Conservation (phyloP, 2,329 filamentous ascomycete species). For the Cercospora zeae-maydis region DNA sequence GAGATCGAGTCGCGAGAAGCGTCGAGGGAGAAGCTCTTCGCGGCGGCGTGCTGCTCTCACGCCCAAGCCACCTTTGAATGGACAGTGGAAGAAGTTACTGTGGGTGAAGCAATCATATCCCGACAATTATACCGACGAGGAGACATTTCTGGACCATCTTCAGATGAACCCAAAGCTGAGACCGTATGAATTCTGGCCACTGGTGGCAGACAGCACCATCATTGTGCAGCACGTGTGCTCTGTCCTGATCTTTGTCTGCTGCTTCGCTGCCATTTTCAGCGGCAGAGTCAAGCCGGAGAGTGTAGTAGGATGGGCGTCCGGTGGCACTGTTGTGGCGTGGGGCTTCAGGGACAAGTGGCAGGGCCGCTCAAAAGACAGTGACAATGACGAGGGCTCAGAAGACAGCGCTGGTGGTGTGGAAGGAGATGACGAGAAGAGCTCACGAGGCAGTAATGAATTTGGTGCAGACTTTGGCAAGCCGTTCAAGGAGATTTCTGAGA, state of each 20-base stretch:
- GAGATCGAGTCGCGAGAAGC: slow-evolving; percentile 43
- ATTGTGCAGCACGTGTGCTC: slow-evolving; percentile 97
- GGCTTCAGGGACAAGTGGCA: slow-evolving; percentile 89
- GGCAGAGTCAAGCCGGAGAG: slow-evolving; percentile 85
- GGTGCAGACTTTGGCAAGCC: slow-evolving; percentile 23
- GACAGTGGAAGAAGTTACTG: slow-evolving; percentile 88
- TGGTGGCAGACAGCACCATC: slow-evolving; percentile 90
- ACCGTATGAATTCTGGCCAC: slow-evolving; percentile 96
- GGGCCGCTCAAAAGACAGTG: slow-evolving; percentile 61
- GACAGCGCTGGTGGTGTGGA: slow-evolving; percentile 2
- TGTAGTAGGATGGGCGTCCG: slow-evolving; percentile 78
- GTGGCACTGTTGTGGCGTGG: slow-evolving; percentile 83
- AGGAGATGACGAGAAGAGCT: slow-evolving; percentile 18
- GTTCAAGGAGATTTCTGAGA: slow-evolving; percentile 19
- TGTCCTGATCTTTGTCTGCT: slow-evolving; percentile 89
- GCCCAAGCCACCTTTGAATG: slow-evolving; percentile 29
- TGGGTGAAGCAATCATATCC: slow-evolving; percentile 98
- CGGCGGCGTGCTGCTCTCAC: slow-evolving; percentile 51
- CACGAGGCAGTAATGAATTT: slow-evolving; percentile 21
- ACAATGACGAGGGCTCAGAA: slow-evolving; percentile 19
- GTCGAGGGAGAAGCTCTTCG: slow-evolving; percentile 60
- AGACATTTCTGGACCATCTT: slow-evolving; percentile 92
- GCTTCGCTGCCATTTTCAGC: slow-evolving; percentile 85
- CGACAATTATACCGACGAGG: slow-evolving; percentile 98
- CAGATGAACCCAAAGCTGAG: slow-evolving; percentile 90